Conservation (phyloP, 2,329 filamentous ascomycete genomes). For the Zymoseptoria ardabiliae region DNA sequence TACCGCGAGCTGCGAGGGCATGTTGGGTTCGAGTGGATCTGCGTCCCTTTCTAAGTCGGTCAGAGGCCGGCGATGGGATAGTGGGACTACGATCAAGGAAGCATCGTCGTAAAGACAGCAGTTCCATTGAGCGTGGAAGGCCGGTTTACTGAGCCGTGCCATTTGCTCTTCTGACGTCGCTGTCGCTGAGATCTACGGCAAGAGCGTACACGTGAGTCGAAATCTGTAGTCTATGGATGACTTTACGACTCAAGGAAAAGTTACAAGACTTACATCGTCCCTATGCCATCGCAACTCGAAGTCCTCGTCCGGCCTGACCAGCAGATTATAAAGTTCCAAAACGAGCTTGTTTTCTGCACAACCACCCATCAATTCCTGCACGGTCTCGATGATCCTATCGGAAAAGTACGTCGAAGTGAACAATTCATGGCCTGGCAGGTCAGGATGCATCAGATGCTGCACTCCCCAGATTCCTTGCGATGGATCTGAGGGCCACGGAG, state of each 20-base stretch:
- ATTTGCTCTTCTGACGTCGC: conserved; percentile 62
- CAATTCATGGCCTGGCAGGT: conserved; percentile 50
- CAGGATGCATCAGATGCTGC: conserved; percentile 72
- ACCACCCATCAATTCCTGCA: conserved; percentile 53
- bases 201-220: background rate
- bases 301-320: conserved; percentile 62
- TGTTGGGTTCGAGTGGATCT: conserved; percentile 51
- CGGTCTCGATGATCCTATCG: conserved; percentile 52
- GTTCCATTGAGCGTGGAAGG: conserved; percentile 79
- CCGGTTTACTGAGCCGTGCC: conserved; percentile 50
- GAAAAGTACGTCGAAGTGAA: conserved; percentile 70
- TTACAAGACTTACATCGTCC: conserved; percentile 63
- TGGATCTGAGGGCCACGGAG: conserved; percentile 58
- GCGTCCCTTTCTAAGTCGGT: conserved; percentile 62
- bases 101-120: conserved; percentile 68
- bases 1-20: conserved; percentile 61
- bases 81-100: conserved; percentile 67
- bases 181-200: background rate
- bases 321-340: conserved; percentile 81
- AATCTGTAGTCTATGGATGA: background rate
- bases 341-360: conserved; percentile 53
- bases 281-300: conserved; percentile 78
- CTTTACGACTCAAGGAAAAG: background rate
- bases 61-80: conserved; percentile 62
- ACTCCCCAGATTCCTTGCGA: conserved; percentile 76